Evolutionary conservation across 306 rosid genomes (phyloP).

Genomic region (Cicer arietinum): DNA sequence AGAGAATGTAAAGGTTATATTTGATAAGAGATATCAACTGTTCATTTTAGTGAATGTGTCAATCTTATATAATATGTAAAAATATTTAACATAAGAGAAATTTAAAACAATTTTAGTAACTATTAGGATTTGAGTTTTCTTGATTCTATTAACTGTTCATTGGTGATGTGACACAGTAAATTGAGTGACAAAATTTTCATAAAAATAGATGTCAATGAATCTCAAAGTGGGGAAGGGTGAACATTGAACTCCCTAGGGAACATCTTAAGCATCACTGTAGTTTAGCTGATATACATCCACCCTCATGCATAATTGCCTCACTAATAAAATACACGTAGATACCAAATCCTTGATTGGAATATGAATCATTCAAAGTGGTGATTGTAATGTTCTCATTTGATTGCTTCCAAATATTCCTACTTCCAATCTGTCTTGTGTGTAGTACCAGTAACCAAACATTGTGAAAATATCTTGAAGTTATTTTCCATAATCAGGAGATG

Average conservation of each 20-base stretch:
- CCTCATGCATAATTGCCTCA: slow-evolving; percentile 30
- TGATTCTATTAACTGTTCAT: neutral
- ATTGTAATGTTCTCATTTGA: slow-evolving; percentile 39
- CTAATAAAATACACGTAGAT: slow-evolving; percentile 34
- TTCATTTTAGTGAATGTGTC: no score
- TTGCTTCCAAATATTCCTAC: slow-evolving; percentile 30
- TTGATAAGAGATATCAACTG: no score
- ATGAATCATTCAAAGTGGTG: slow-evolving; percentile 28
- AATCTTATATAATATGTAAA: neutral
- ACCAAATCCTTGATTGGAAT: slow-evolving; percentile 32
- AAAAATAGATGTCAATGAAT: neutral
- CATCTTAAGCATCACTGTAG: slow-evolving; percentile 8
- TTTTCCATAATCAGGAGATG: slow-evolving; percentile 34
- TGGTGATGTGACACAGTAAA: neutral
- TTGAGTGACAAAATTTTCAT: slow-evolving; percentile 17
- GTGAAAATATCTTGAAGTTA: slow-evolving; percentile 29
- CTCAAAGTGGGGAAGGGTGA: slow-evolving; percentile 18
- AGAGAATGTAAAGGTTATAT: no score
- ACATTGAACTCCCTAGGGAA: neutral
- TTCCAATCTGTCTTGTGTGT: slow-evolving; percentile 15
- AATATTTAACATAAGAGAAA: no score
- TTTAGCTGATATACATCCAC: slow-evolving; percentile 8
- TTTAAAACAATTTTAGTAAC: no score
- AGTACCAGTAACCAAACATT: slow-evolving; percentile 22
- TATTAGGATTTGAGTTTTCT: neutral